A percentile compares a stretch with the other conserved stretches of the same genome.
phyloP scores from a whole-genome alignment of 805 yeast genomes.

The Nadsonia fulvescens region DNA sequence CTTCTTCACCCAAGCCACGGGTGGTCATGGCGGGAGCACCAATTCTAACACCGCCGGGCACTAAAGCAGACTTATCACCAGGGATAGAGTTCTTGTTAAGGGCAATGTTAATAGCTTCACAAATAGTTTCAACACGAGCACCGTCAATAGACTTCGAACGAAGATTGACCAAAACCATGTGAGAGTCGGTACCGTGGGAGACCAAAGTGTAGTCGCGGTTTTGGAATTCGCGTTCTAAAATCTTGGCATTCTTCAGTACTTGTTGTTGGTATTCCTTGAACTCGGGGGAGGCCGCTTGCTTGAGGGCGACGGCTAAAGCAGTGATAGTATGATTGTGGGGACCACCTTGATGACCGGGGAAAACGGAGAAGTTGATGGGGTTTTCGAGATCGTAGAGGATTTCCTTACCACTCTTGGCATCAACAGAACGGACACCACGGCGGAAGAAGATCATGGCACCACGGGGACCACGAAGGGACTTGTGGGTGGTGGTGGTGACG shows the following conservation, averaged over 20 bases:
- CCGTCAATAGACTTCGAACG: conserved; percentile 87
- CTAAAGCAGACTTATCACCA: conserved; percentile 90
- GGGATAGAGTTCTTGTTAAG: conserved; percentile 96
- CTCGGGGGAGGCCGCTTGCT: conserved; percentile 83
- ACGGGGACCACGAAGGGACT: conserved; percentile 97
- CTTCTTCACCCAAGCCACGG: conserved; percentile 82
- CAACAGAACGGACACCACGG: conserved; percentile 77
- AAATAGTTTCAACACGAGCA: conserved; percentile 89
- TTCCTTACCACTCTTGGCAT: conserved; percentile 84
- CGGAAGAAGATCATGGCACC: conserved; percentile 99
- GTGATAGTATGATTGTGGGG: conserved; percentile 99
- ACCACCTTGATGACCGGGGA: conserved; percentile 99
- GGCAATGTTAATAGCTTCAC: conserved; percentile 88
- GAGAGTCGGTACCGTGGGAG: conserved; percentile 92
- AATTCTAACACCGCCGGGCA: conserved; percentile 92
- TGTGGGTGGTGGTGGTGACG: conserved; percentile 97
- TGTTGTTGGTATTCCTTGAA: conserved; percentile 78
- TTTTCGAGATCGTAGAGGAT: conserved; percentile 78
- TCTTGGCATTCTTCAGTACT: conserved; percentile 76
- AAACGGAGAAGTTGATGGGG: conserved; percentile 92
- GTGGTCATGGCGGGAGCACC: conserved; percentile 99
- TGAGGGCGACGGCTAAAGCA: conserved; percentile 90
- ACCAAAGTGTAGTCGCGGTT: conserved; percentile 64
- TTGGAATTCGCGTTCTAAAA: conserved; percentile 59
- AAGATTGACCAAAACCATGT: conserved; percentile 80